Base-by-base conservation (phyloP, 2,329 filamentous ascomycete genomes). In the Pseudogymnoascus sp. region DNA sequence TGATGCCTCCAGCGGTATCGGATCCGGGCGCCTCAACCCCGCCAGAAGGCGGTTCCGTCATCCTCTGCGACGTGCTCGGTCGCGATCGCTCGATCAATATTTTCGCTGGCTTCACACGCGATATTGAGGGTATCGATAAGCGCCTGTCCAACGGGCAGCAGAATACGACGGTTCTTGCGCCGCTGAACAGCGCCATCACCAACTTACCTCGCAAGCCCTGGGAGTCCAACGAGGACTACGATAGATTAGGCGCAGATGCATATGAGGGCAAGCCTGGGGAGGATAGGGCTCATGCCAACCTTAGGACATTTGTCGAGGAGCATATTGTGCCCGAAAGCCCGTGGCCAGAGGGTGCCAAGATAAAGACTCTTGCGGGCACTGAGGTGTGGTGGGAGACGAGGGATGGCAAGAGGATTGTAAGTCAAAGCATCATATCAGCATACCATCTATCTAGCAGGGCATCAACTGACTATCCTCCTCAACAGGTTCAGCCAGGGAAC, bases 81-180 rank as follows among this genome's bases (percentile, higher is more conserved):
- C 87, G 87, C 68, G 86, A 91, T 63, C 86, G 89, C 69, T 83
- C 81, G 65, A 89, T 96, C 72, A 92, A 91, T 67, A 87, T 93
- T 68, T 97, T 97, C 76, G 89, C 91, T 31, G 86, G 86, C 44
- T 86, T 96, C 71, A 87, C 88, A 4, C 86, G 92, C 64, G 88
- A 93, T 72, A 85, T 93, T 70, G 82, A 86, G 56, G 76, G 81
- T n/a, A 81, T 93, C 19, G 82, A 85, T 8, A 76, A 79, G 21
- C 88, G 90, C 0, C 83, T 97, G 13, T 83, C 89, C 69, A 83
- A 91, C 72, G 75, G 80, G 0, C 72, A 77, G 0, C 76, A 82
- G 64, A 93, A 93, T 73, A 90, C 90, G 14, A 97, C 92, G 1
- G 86, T 97, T 24, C 84, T 97, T 2, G 93, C 93, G 4, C 95